These are phyloP conservation scores for Ophiostoma piceae DNA, from an alignment of 2,329 filamentous ascomycete genomes.

Conservation along the genomic window DNA sequence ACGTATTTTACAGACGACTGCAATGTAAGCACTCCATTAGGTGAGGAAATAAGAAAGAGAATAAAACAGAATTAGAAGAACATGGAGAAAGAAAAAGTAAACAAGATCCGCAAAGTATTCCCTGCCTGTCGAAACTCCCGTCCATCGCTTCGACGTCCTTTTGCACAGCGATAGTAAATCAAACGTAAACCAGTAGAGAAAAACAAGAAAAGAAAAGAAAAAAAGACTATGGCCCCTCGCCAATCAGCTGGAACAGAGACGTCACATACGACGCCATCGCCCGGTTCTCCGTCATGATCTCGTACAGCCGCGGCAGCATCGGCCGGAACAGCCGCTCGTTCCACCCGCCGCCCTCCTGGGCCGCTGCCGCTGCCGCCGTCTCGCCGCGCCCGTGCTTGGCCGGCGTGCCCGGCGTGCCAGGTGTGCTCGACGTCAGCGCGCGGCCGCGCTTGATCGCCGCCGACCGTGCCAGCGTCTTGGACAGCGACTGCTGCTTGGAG, in stretches of 20 bases:
- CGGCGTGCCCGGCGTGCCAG: constrained; percentile 1
- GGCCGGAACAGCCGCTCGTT: constrained; percentile 64
- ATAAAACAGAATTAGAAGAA: not conserved
- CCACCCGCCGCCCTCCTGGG: constrained; percentile 47
- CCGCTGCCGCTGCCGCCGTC: constrained; percentile 15
- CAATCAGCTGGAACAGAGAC: constrained; percentile 33
- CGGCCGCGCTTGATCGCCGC: constrained; percentile 12
- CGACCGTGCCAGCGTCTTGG: constrained; percentile 8
- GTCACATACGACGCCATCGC: constrained; percentile 43
- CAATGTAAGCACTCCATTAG: not conserved
- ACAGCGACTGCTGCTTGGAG: constrained; percentile 6
- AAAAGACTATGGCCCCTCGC: constrained; percentile 8
- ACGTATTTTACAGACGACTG: not conserved
- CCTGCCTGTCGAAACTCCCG: constrained; percentile 9
- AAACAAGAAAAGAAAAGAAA: not conserved
- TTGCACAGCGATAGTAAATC: constrained; percentile 2
- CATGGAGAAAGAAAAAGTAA: not conserved
- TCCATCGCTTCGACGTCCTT: constrained; percentile 8
- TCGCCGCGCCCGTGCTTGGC: constrained; percentile 2
- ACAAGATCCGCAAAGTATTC: not conserved
- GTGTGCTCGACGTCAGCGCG: not conserved
- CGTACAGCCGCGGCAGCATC: constrained; percentile 59
- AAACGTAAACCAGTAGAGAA: constrained; percentile 12
- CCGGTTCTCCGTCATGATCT: constrained; percentile 65
- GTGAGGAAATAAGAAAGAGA: not conserved